Evolutionary conservation across 1,284 basidiomycete species (phyloP), one percentile per base, ranked within the genome.

Genomic region (Microbotryum silenes-acaulis): DNA sequence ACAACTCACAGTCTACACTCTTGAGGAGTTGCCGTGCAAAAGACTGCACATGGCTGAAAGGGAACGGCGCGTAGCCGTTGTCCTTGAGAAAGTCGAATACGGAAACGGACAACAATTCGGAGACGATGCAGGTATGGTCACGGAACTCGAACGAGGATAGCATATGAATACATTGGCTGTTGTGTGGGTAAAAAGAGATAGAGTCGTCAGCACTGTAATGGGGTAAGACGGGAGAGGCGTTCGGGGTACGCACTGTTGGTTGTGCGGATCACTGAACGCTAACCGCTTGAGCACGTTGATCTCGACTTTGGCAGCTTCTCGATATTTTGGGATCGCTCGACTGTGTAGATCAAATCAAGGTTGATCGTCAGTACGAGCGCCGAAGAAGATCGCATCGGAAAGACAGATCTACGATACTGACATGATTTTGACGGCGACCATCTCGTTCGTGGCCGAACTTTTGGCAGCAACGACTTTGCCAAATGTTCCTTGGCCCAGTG

Each of bases 1-100:
- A 18, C 37, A 23, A 82, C 90, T 74, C 76, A 96, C 92, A 99
- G 50, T 91, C 87, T 55, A 99, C 91, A 74, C 91, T 96, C 63
- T 85, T 87, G 63, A 98, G 81, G 61, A 99, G 79, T 76, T 97
- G 92, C 69, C 83, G 83, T 46, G 93, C 94, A 74, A 99, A 98
- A 60, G 85, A 85, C 79, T 97, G 96, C 59, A 99, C 98, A 73
- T 99, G 93, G 66, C 85, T 83, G 66, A 91, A 86, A 59, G 94
- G 94, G 76, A 99, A 99, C 2, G 96, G 91, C 53, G 89, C 85
- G 77, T 97, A 99, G 64, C 88, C 84, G 77, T 99, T 99, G 74
- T 96, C 91, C 80, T 97, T 98, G 72, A 99, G 81, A 75, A 98
- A 99, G 75, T 99, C 96, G 74, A 97, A 99, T 25, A 99, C 89